A percentile compares a stretch with the other conserved stretches of the same genome.
Conservation (phyloP, 1,284 basidiomycete species). For the Singerocomus rubriflavus region DNA sequence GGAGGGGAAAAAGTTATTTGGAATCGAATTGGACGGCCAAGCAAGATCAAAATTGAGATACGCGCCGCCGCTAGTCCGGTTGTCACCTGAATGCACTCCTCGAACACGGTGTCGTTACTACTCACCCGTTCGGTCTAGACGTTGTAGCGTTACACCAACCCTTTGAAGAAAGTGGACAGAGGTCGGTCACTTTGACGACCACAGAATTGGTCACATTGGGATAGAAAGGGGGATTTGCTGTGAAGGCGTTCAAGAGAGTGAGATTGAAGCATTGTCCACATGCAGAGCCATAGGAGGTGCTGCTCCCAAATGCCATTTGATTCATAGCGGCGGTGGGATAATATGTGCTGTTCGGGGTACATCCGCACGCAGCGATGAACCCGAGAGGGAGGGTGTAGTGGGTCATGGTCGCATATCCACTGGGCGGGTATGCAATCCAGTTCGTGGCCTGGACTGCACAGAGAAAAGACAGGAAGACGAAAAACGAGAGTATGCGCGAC, state of each 20-base stretch:
- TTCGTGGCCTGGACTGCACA: conserved; percentile 18
- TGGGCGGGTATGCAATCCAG: conserved; percentile 61
- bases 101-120: conserved; percentile 7
- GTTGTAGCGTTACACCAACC: conserved; percentile 72
- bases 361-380: conserved; percentile 61
- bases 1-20: conserved; percentile 69
- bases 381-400: conserved; percentile 59
- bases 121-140: conserved; percentile 57
- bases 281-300: conserved; percentile 64
- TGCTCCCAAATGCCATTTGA: conserved; percentile 74
- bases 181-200: conserved; percentile 70
- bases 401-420: conserved; percentile 59
- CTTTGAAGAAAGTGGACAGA: conserved; percentile 57
- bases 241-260: conserved; percentile 66
- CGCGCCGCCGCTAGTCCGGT: conserved; percentile 49
- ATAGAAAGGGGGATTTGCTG: conserved; percentile 64
- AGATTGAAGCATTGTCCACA: conserved; percentile 78
- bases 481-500: conserved; percentile 24
- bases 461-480: conserved; percentile 27
- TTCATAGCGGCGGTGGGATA: conserved; percentile 75
- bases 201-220: conserved; percentile 60
- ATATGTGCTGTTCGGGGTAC: conserved; percentile 62
- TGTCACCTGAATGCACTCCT: background rate
- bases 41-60: conserved; percentile 76
- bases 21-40: conserved; percentile 69